Base-by-base conservation (phyloP, 73 alveolate genomes). In the Paramecium pentaurelia region DNA sequence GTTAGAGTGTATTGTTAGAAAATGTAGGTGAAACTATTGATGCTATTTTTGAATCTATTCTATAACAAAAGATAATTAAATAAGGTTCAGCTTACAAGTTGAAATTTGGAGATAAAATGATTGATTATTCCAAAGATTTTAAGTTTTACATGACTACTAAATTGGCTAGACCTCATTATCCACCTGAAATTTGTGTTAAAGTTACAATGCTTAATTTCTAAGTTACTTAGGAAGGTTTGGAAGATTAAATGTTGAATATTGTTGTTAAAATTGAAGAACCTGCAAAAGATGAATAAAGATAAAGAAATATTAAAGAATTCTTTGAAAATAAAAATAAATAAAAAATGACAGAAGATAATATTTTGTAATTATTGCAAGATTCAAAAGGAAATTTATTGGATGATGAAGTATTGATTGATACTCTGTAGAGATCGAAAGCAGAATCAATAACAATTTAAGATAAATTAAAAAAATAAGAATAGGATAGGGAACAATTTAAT, bases 131-230 rank as follows among this genome's bases (percentile, higher is more conserved):
- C 22, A 94, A 86, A 42, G 98, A 97, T 42, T 97, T 98, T 94
- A 95, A 97, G 94, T 97, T 99, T 97, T 98, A 95, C 89, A 95
- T 99, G 92, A 99, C 99, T 1, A 99, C 99, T 22, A 99, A 98
- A 95, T 97, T 98, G 88, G 97, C 99, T 25, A 96, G 99, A 93
- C 99, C 99, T 47, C 99, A 99, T 93, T 99, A 96, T 93, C 95
- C 99, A 2, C 99, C 99, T 22, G 99, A 99, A 94, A 96, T 98
- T 68, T 99, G 99, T 80, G 99, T 99, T n/a, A 98, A 96, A 92
- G 99, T 99, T 84, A 97, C 98, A 44, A 96, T 98, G 97, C 96
- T 99, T 85, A 98, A 98, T 96, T 98, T 99, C 97, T 97, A 98
- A 97, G 99, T 98, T 64, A 99, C 99, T 0, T 97, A 94, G 91